Conservation (phyloP, 2,329 filamentous ascomycete genomes). For the Aspergillus brasiliensis region DNA sequence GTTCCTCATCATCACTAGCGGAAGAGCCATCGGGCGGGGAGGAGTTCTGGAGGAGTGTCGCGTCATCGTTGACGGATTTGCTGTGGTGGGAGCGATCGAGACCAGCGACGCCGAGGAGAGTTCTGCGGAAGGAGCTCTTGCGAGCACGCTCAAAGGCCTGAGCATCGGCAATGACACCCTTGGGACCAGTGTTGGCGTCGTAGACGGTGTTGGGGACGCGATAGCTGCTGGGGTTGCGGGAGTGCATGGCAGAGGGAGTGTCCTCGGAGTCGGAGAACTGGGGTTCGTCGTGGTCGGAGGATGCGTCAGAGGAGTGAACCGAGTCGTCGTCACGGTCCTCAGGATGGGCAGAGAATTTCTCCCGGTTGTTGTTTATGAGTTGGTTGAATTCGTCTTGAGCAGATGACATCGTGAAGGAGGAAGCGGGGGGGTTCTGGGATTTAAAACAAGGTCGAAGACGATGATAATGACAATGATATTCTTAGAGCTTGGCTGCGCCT, state of each 20-base stretch:
- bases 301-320: slow-evolving; percentile 26
- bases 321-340: slow-evolving; percentile 43
- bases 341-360: slow-evolving; percentile 42
- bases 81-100: slow-evolving; percentile 32
- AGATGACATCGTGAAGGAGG: slow-evolving; percentile 40
- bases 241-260: slow-evolving; percentile 37
- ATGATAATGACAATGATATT: slow-evolving; percentile 12
- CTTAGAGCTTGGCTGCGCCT: slow-evolving; percentile 13
- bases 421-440: slow-evolving; percentile 20
- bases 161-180: slow-evolving; percentile 55
- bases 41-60: slow-evolving; percentile 28
- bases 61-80: slow-evolving; percentile 24
- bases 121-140: slow-evolving; percentile 50
- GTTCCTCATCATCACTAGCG: slow-evolving; percentile 70
- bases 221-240: slow-evolving; percentile 42
- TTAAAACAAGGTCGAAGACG: slow-evolving; percentile 7
- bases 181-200: slow-evolving; percentile 54
- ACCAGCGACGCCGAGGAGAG: slow-evolving; percentile 40
- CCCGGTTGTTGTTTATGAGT: slow-evolving; percentile 42
- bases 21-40: slow-evolving; percentile 24
- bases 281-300: slow-evolving; percentile 22
- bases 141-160: slow-evolving; percentile 52
- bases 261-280: slow-evolving; percentile 41
- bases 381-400: slow-evolving; percentile 52
- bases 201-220: slow-evolving; percentile 49